phyloP scores from a whole-genome alignment of 2,329 filamentous ascomycete species.

The Neoascochyta sp. region DNA sequence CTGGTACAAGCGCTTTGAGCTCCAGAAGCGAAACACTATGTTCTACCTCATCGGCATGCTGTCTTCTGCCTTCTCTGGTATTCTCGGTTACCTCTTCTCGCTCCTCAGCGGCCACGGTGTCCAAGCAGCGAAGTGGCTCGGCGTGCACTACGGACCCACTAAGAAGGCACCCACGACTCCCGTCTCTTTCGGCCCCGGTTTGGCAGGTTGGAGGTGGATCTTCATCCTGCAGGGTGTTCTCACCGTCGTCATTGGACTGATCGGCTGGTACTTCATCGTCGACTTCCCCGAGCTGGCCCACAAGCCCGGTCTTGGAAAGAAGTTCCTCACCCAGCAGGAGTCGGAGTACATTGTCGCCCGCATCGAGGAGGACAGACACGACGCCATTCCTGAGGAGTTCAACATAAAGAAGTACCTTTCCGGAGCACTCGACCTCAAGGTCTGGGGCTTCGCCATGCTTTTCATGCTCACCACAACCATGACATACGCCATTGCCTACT shows the following conservation, averaged over 20 bases:
- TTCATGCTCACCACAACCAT: conserved; percentile 25
- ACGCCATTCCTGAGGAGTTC: conserved; percentile 27
- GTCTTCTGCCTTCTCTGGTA: conserved; percentile 23
- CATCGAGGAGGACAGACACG: conserved; percentile 25
- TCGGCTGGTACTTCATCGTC: conserved; percentile 24
- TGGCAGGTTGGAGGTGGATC: conserved; percentile 28
- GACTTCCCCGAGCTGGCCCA: conserved; percentile 27
- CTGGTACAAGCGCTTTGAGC: conserved; percentile 57
- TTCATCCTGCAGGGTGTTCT: conserved; percentile 24
- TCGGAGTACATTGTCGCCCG: conserved; percentile 26
- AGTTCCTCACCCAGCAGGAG: conserved; percentile 26
- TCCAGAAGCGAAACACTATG: conserved; percentile 54
- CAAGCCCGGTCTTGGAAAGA: conserved; percentile 18
- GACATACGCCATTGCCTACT: conserved; percentile 30
- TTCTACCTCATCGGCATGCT: conserved; percentile 45
- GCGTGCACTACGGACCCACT: conserved; percentile 31
- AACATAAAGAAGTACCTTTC: conserved; percentile 18
- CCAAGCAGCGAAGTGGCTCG: conserved; percentile 23
- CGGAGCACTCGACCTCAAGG: conserved; percentile 19
- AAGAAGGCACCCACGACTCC: conserved; percentile 19
- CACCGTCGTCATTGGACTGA: conserved; percentile 16
- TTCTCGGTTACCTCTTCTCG: conserved; percentile 38
- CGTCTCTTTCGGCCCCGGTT: conserved; percentile 29
- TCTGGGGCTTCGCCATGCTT: conserved; percentile 20
- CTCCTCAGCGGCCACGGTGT: conserved; percentile 47